These are phyloP conservation scores for Crithidia sp. DNA, from an alignment of 208 protist species.

Conservation along the genomic window DNA sequence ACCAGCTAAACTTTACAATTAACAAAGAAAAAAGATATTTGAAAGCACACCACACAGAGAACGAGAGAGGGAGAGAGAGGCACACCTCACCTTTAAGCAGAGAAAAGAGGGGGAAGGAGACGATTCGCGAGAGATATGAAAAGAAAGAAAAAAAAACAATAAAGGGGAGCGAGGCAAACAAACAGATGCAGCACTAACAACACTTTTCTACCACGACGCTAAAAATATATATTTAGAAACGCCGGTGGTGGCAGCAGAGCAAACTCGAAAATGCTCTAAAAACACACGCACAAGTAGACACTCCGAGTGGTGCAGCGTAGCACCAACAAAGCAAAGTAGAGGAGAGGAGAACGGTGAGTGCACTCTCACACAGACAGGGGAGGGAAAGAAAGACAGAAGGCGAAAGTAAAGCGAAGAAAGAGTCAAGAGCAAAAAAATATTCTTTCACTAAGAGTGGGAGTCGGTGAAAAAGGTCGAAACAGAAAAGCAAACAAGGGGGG, in stretches of 20 bases:
- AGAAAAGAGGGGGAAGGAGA: too few species aligned
- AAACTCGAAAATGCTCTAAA: background rate
- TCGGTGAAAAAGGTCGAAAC: too few species aligned
- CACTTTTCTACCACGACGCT: too few species aligned
- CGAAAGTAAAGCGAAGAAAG: slow-evolving; percentile 3
- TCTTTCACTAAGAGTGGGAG: background rate
- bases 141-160: background rate
- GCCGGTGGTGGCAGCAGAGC: background rate
- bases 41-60: too few species aligned
- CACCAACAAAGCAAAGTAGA: background rate
- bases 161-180: background rate
- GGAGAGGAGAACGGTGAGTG: background rate
- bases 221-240: too few species aligned
- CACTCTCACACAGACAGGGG: background rate
- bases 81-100: too few species aligned
- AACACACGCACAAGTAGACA: background rate
- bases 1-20: too few species aligned
- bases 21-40: too few species aligned
- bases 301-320: background rate
- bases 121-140: background rate
- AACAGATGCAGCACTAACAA: background rate
- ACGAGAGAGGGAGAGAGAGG: too few species aligned
- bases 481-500: background rate
- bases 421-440: slow-evolving; percentile 4
- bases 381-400: background rate